phyloP scores from a whole-genome alignment of 2,329 filamentous ascomycete genomes.

The Arthrobotrys sphaeroides region DNA sequence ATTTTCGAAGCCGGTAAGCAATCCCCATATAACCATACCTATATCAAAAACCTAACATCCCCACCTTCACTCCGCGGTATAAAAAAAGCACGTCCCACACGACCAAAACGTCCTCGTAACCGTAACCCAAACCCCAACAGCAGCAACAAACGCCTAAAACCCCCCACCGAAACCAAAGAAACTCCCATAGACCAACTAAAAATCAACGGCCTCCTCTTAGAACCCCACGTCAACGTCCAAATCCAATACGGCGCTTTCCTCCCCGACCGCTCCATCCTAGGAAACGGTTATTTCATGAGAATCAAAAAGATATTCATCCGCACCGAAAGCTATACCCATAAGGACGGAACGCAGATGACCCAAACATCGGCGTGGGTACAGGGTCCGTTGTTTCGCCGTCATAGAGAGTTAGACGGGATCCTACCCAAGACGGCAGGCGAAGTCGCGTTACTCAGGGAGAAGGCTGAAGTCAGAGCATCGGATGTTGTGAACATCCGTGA shows the following conservation, averaged over 20 bases:
- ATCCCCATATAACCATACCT: background rate
- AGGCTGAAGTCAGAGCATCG: conserved; percentile 23
- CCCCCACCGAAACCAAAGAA: conserved; percentile 9
- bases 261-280: conserved; percentile 3
- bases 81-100: background rate
- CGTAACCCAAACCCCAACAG: background rate
- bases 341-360: conserved; percentile 26
- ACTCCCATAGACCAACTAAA: conserved; percentile 16
- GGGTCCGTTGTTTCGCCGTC: conserved; percentile 30
- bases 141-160: conserved; percentile 5
- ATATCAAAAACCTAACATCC: background rate
- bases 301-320: conserved; percentile 42
- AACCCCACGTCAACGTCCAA: conserved; percentile 25
- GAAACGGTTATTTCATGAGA: conserved; percentile 41
- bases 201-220: conserved; percentile 33
- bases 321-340: conserved; percentile 20
- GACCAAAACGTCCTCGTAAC: conserved; percentile 7
- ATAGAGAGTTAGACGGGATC: conserved; percentile 42
- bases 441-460: conserved; percentile 32
- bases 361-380: conserved; percentile 26
- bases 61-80: background rate
- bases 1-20: conserved; percentile 35
- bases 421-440: conserved; percentile 45
- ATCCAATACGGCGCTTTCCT: conserved; percentile 26
- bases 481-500: conserved; percentile 40